These are phyloP conservation scores for Trypanosoma avium DNA, from an alignment of 208 protist genomes.

Conservation along the genomic window DNA sequence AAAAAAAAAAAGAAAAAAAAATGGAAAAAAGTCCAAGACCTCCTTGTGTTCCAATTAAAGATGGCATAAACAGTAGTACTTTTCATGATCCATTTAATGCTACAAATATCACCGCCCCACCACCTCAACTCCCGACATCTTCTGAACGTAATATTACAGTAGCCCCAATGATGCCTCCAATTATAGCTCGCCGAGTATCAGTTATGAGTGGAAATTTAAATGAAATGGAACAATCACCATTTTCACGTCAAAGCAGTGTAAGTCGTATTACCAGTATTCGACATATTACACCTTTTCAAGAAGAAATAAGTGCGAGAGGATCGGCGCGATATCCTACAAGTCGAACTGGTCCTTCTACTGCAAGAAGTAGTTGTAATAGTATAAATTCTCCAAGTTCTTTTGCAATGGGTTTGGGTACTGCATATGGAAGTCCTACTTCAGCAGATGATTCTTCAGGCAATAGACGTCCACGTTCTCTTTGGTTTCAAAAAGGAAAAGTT, in stretches of 20 bases:
- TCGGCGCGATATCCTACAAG: neutral
- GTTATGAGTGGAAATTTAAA: neutral
- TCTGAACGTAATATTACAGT: neutral
- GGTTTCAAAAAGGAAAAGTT: constrained; percentile 57
- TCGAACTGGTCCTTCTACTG: neutral
- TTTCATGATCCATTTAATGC: neutral
- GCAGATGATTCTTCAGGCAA: constrained; percentile 4
- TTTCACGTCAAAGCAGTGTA: neutral
- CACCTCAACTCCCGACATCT: neutral
- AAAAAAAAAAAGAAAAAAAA: neutral
- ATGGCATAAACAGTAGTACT: neutral
- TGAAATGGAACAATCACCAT: neutral
- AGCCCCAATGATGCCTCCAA: neutral
- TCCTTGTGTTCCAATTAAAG: constrained; percentile 2
- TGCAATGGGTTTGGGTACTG: neutral
- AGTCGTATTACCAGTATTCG: neutral
- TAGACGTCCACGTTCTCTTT: constrained; percentile 33
- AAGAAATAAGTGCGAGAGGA: neutral
- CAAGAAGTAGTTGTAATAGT: neutral
- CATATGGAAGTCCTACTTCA: neutral
- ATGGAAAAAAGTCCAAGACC: neutral
- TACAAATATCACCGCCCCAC: neutral
- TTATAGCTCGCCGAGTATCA: neutral
- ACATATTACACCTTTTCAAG: constrained; percentile 5
- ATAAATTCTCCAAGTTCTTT: neutral